A percentile compares a stretch with the other conserved stretches of the same genome.
Conservation (phyloP, 2,329 filamentous ascomycete species). For the Pseudogymnoascus sp. region DNA sequence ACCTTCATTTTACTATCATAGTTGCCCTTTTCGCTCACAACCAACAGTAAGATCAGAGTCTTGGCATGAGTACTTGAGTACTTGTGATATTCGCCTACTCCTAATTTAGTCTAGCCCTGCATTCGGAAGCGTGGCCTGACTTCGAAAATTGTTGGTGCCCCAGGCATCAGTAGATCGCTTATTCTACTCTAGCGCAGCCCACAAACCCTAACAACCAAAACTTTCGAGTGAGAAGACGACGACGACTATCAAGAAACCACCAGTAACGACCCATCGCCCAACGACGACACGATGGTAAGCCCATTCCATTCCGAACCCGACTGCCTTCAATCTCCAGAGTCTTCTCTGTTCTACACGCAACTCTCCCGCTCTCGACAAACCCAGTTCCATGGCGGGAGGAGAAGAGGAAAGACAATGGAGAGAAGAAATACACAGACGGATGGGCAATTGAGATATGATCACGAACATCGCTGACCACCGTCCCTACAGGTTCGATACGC, state of each 20-base stretch:
- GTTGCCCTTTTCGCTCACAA: not conserved
- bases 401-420: not conserved
- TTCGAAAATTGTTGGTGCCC: not conserved
- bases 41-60: not conserved
- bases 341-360: not conserved
- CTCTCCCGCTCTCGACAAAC: not conserved
- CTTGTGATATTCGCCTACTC: not conserved
- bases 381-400: not conserved
- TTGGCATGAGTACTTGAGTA: not conserved
- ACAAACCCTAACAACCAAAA: slow-evolving; percentile 9
- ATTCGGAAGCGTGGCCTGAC: not conserved
- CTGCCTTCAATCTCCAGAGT: slow-evolving; percentile 1
- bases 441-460: slow-evolving; percentile 6
- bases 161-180: slow-evolving; percentile 4
- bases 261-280: slow-evolving; percentile 13
- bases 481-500: slow-evolving; percentile 79
- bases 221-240: slow-evolving; percentile 10
- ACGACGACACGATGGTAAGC: slow-evolving; percentile 17
- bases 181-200: slow-evolving; percentile 9
- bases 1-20: not conserved
- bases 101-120: not conserved
- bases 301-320: slow-evolving; percentile 10
- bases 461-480: slow-evolving; percentile 5
- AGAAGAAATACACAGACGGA: not conserved
- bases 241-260: slow-evolving; percentile 9